A percentile compares a stretch with the other conserved stretches of the same genome.
Evolutionary conservation across 495 filamentous ascomycete species (phyloP).

Genomic region (Friedmanniomyces simplex): DNA sequence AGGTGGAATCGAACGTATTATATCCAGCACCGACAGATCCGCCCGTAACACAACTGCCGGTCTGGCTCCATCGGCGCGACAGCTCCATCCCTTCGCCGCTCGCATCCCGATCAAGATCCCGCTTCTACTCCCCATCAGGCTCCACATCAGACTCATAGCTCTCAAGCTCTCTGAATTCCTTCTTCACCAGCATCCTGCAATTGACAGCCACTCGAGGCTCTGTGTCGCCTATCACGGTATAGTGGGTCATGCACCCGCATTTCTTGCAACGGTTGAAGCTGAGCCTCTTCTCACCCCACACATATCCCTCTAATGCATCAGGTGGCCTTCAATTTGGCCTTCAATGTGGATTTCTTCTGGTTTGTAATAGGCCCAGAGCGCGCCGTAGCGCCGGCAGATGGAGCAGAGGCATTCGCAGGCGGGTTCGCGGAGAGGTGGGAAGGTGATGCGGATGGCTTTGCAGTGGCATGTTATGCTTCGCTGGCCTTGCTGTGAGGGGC

Average conservation of each 20-base stretch:
- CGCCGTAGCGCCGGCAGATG: too few species aligned
- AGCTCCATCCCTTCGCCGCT: too few species aligned
- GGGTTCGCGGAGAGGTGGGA: slow-evolving; percentile 10
- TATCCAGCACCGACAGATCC: too few species aligned
- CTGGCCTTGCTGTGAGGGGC: not conserved
- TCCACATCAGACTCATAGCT: slow-evolving; percentile 6
- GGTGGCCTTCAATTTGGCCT: too few species aligned
- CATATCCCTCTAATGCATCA: slow-evolving; percentile 1
- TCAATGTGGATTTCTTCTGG: slow-evolving; percentile 4
- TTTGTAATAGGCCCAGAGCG: slow-evolving; percentile 9
- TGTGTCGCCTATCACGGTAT: slow-evolving; percentile 1
- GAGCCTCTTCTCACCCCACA: slow-evolving; percentile 5
- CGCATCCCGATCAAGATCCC: too few species aligned
- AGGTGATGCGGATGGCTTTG: slow-evolving; percentile 7
- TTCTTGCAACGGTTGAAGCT: too few species aligned
- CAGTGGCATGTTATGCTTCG: slow-evolving; percentile 6
- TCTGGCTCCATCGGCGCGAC: too few species aligned
- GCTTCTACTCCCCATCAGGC: not conserved
- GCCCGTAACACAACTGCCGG: too few species aligned
- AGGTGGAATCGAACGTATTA: too few species aligned
- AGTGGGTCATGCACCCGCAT: slow-evolving; percentile 6
- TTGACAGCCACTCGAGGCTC: slow-evolving; percentile 7
- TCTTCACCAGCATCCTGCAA: slow-evolving; percentile 7
- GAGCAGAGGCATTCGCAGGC: slow-evolving; percentile 3
- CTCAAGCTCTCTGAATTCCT: not conserved